Evolutionary conservation across 2,329 filamentous ascomycete species (phyloP).

Genomic region (Claviceps pazoutovae): DNA sequence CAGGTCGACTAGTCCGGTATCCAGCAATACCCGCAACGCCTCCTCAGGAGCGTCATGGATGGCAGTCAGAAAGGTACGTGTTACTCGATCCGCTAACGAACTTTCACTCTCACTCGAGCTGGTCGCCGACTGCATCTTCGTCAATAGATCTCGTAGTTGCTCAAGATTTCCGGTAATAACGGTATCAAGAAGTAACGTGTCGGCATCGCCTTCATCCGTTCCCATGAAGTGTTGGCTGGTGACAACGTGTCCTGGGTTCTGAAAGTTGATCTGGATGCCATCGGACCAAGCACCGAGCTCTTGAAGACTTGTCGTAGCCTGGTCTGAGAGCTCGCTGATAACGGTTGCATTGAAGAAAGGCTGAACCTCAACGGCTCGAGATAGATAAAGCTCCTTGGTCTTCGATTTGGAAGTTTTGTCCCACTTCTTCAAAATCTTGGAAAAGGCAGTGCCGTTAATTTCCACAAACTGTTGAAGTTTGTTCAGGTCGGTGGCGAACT

Average conservation of each 20-base stretch:
- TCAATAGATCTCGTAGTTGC: constrained; percentile 67
- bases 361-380: constrained; percentile 89
- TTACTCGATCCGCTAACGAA: constrained; percentile 59
- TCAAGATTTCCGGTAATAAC: constrained; percentile 70
- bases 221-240: constrained; percentile 52
- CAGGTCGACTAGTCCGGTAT: constrained; percentile 75
- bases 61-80: constrained; percentile 77
- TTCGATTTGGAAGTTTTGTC: constrained; percentile 99
- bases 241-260: constrained; percentile 48
- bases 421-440: constrained; percentile 99
- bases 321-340: constrained; percentile 90
- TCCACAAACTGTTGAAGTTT: constrained; percentile 98
- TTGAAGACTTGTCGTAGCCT: constrained; percentile 89
- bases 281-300: constrained; percentile 96
- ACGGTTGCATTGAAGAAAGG: constrained; percentile 97
- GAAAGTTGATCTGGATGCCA: constrained; percentile 82
- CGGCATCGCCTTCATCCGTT: constrained; percentile 79
- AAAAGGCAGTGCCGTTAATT: constrained; percentile 94
- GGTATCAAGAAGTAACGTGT: constrained; percentile 76
- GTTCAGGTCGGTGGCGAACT: constrained; percentile 92
- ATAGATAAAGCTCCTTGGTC: constrained; percentile 94
- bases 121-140: constrained; percentile 46
- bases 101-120: constrained; percentile 43
- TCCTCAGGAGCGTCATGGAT: constrained; percentile 73
- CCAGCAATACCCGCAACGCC: constrained; percentile 61